phyloP scores from a whole-genome alignment of 1,284 basidiomycete genomes.

The Ceraceosorus guamensis region DNA sequence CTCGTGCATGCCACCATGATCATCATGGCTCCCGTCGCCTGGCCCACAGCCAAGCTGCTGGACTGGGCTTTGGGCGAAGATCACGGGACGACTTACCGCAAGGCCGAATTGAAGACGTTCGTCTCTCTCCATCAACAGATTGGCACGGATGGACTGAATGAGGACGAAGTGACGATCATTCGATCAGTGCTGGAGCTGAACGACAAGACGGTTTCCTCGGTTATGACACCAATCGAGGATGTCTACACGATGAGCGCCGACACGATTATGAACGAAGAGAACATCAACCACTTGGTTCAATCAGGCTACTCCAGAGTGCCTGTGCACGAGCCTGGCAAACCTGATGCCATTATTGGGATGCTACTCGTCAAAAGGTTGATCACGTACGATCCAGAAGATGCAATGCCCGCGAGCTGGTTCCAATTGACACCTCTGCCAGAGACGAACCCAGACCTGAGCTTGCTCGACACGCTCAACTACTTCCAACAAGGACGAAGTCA shows the following conservation, averaged over 20 bases:
- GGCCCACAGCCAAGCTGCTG: constrained; percentile 48
- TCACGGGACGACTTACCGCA: constrained; percentile 50
- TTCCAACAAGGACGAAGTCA: constrained; percentile 89
- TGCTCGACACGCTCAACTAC: constrained; percentile 52
- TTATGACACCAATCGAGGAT: constrained; percentile 59
- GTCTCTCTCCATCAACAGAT: constrained; percentile 69
- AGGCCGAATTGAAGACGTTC: constrained; percentile 72
- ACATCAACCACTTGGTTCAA: constrained; percentile 58
- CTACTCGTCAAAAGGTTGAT: constrained; percentile 70
- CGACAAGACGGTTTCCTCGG: constrained; percentile 63
- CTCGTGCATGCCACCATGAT: constrained; percentile 53
- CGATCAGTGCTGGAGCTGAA: constrained; percentile 47
- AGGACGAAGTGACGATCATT: constrained; percentile 66
- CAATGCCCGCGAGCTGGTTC: constrained; percentile 61
- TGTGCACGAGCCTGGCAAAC: constrained; percentile 69
- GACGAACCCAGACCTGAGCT: constrained; percentile 69
- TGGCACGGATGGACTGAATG: constrained; percentile 72
- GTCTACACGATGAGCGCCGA: constrained; percentile 70
- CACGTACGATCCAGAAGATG: constrained; percentile 77
- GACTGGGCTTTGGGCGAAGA: constrained; percentile 53
- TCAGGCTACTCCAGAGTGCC: constrained; percentile 88
- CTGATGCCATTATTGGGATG: constrained; percentile 74
- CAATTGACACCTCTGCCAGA: constrained; percentile 70
- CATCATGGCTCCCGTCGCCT: constrained; percentile 51
- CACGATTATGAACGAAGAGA: constrained; percentile 69